Evolutionary conservation across 257 asterid species (phyloP).

Genomic region (Fraxinus quadrangulata): DNA sequence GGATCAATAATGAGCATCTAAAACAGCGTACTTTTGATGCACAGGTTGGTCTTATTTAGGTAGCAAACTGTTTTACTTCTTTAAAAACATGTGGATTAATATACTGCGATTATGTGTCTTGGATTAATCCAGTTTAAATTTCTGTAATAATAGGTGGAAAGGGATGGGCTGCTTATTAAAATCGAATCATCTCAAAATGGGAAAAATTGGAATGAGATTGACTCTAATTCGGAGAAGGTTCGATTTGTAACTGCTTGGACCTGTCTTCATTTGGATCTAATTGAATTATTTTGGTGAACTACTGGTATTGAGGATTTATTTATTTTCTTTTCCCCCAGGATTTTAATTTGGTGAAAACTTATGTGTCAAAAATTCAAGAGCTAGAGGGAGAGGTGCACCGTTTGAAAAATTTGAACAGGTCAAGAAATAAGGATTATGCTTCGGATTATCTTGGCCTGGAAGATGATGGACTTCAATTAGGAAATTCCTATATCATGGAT

Average conservation of each 20-base stretch:
- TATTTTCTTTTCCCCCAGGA: slow-evolving; percentile 46
- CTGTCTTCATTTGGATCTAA: not conserved
- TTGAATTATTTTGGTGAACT: slow-evolving; percentile 18
- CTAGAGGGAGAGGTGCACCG: slow-evolving; percentile 70
- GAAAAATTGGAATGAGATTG: slow-evolving; percentile 59
- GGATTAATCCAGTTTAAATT: slow-evolving; percentile 6
- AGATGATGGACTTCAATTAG: slow-evolving; percentile 48
- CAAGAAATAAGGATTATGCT: slow-evolving; percentile 42
- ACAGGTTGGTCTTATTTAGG: slow-evolving; percentile 56
- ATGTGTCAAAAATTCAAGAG: slow-evolving; percentile 72
- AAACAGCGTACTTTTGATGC: slow-evolving; percentile 77
- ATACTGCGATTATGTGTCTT: not conserved
- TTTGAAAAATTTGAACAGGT: slow-evolving; percentile 41
- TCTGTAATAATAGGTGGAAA: slow-evolving; percentile 63
- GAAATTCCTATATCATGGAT: slow-evolving; percentile 43
- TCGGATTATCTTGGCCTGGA: slow-evolving; percentile 49
- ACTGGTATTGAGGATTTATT: slow-evolving; percentile 6
- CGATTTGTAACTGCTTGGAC: slow-evolving; percentile 14
- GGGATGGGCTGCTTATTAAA: slow-evolving; percentile 71
- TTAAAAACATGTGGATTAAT: not conserved
- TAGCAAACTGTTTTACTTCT: not conserved
- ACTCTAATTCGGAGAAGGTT: slow-evolving; percentile 60
- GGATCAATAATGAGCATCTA: slow-evolving; percentile 57
- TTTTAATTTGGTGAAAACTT: slow-evolving; percentile 61
- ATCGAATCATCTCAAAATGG: slow-evolving; percentile 70